Conservation (phyloP, 306 rosid species). For the Spatholobus suberectus region DNA sequence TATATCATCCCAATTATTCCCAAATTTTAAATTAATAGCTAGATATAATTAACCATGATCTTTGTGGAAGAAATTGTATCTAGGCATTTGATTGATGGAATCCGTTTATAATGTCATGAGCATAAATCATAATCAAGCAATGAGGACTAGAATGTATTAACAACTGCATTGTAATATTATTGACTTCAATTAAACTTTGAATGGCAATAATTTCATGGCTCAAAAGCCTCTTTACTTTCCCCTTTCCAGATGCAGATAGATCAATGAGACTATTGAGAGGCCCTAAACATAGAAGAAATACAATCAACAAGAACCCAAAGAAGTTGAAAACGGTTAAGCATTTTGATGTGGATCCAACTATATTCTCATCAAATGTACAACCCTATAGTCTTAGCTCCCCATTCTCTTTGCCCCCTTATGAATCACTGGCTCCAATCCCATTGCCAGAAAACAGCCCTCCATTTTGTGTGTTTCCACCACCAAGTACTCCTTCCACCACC, state of each 20-base stretch:
- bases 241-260: slow-evolving; percentile 62
- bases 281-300: slow-evolving; percentile 48
- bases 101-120: not conserved
- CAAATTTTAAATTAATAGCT: not conserved
- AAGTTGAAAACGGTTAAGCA: slow-evolving; percentile 58
- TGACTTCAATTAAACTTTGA: not conserved
- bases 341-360: slow-evolving; percentile 50
- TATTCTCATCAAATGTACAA: slow-evolving; percentile 55
- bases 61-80: too few species aligned
- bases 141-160: not conserved
- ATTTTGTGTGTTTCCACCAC: slow-evolving; percentile 71
- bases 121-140: not conserved
- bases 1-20: not conserved
- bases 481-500: slow-evolving; percentile 54
- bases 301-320: slow-evolving; percentile 50
- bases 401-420: slow-evolving; percentile 76
- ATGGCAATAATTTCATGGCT: not conserved
- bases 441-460: slow-evolving; percentile 66
- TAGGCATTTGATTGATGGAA: too few species aligned
- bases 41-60: slow-evolving; percentile 18
- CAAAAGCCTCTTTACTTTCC: slow-evolving; percentile 14
- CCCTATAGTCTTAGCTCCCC: slow-evolving; percentile 80
- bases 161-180: slow-evolving; percentile 4
- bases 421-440: slow-evolving; percentile 70
- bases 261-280: slow-evolving; percentile 50